Conservation (phyloP, 1,284 basidiomycete genomes). For the Leccinum griseonigrum region DNA sequence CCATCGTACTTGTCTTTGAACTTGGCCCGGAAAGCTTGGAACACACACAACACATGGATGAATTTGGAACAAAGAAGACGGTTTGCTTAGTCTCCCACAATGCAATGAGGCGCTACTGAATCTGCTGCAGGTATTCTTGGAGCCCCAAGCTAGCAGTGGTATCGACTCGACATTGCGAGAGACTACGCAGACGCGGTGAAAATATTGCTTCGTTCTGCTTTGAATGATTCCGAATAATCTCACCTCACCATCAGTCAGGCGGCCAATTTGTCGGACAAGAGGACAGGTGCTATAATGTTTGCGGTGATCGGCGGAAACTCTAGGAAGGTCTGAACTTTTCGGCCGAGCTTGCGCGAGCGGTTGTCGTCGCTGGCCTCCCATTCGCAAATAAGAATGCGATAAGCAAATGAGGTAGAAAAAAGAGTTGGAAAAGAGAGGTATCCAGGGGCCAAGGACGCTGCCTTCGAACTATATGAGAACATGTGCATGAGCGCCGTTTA, state of each 20-base stretch:
- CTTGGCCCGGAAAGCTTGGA: slow-evolving; percentile 68
- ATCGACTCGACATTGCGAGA: slow-evolving; percentile 79
- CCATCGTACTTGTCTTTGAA: slow-evolving; percentile 90
- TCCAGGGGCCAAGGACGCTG: slow-evolving; percentile 64
- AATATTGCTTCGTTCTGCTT: slow-evolving; percentile 32
- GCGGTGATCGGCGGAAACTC: slow-evolving; percentile 97
- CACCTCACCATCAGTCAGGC: slow-evolving; percentile 14
- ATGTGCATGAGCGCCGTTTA: slow-evolving; percentile 97
- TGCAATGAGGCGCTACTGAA: neutral
- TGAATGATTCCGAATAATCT: neutral
- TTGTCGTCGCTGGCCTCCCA: slow-evolving; percentile 89
- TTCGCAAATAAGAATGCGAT: slow-evolving; percentile 90
- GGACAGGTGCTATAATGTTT: slow-evolving; percentile 73
- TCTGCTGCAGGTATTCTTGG: slow-evolving; percentile 72
- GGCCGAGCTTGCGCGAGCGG: slow-evolving; percentile 84
- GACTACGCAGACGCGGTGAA: slow-evolving; percentile 64
- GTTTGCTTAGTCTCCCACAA: slow-evolving; percentile 22
- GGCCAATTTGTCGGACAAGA: slow-evolving; percentile 31
- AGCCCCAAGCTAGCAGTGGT: slow-evolving; percentile 75
- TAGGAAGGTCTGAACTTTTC: slow-evolving; percentile 98
- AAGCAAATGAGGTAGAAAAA: slow-evolving; percentile 63
- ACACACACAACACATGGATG: slow-evolving; percentile 55
- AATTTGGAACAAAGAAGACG: slow-evolving; percentile 74
- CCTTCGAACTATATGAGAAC: slow-evolving; percentile 85
- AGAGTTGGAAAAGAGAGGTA: slow-evolving; percentile 34